Percentiles rank a stretch among this genome's conserved stretches.
These are phyloP conservation scores for Sporothrix curviconia DNA, from an alignment of 2,329 filamentous ascomycete species.

Conservation along the genomic window DNA sequence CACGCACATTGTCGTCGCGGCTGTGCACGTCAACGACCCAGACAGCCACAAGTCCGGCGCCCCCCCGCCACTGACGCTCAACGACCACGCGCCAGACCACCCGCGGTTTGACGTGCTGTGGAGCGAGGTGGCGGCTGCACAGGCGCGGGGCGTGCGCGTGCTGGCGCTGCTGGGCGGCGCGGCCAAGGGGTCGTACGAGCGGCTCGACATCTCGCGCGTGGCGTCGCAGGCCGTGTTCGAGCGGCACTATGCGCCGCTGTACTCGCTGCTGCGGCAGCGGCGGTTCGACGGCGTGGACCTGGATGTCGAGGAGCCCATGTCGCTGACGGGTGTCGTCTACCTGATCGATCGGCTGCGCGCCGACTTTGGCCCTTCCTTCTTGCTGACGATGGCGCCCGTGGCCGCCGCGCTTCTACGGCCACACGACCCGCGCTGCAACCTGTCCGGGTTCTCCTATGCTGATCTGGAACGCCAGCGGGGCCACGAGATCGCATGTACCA, in stretches of 20 bases:
- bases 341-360: constrained; percentile 57
- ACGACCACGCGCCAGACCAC: constrained; percentile 62
- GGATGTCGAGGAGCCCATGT: constrained; percentile 68
- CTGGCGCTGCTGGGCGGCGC: constrained; percentile 77
- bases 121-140: constrained; percentile 63
- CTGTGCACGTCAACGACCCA: constrained; percentile 66
- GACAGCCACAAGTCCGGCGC: neutral
- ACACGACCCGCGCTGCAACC: constrained; percentile 50
- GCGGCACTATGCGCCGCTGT: constrained; percentile 60
- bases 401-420: constrained; percentile 61
- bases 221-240: constrained; percentile 50
- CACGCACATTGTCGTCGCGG: constrained; percentile 74
- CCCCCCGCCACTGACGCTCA: constrained; percentile 53
- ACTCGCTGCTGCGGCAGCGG: constrained; percentile 51
- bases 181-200: constrained; percentile 61
- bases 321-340: constrained; percentile 54
- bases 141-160: constrained; percentile 65
- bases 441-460: constrained; percentile 71
- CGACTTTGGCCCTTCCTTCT: constrained; percentile 60
- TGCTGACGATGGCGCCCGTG: constrained; percentile 73
- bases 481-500: constrained; percentile 69
- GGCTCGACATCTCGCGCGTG: constrained; percentile 40
- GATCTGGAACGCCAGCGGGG: constrained; percentile 60
- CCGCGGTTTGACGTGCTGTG: constrained; percentile 59
- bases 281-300: constrained; percentile 62